Base-by-base conservation (phyloP, 2,329 filamentous ascomycete genomes). In the Delphinella strobiligena region DNA sequence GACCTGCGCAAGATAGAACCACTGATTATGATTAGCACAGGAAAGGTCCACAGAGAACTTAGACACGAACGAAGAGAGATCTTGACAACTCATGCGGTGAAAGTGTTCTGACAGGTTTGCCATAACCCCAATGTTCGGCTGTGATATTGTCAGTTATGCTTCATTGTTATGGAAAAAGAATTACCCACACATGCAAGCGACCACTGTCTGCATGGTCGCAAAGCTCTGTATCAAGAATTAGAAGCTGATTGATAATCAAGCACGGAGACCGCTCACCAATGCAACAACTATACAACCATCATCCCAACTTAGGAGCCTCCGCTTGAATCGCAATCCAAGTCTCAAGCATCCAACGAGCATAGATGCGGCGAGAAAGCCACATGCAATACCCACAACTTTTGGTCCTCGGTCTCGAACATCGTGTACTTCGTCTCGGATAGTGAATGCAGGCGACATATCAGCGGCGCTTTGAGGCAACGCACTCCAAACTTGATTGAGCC, bases 1-100 rank as follows among this genome's bases (percentile, higher is more conserved):
- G 15, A 41, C 30, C 29, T 41, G 39, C 10, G 39, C 39, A 33
- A 33, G 33, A 33, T 34, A 41, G 30, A 41, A 41, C 39, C 39
- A 41, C 39, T 41, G 30, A 5, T 15, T 2, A 19, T 32, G n/a
- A 16, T 41, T 11, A 41, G 34, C 19, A 12, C 24, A 4, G 9
- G 4, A 3, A 41, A 12, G 4, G 5, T 11, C 12, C 2, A 2
- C 5, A 12, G 5, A 3, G 15, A 11, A 5, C 3, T 5, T 15
- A n/a, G 12, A 4, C 7, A 19, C 3, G 2, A 32, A 41, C 39
- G 33, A 41, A 36, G 17, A 41, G 34, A 19, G 39, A n/a, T 27
- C 19, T 31, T 1, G 39, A 31, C 2, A 41, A 16, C n/a, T 41
- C 27, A 36, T 33, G 12, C 11, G 18, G 18, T 17, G 39, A 32